Conservation (phyloP, 2,329 filamentous ascomycete genomes). For the Neofusicoccum kwambonambiense region DNA sequence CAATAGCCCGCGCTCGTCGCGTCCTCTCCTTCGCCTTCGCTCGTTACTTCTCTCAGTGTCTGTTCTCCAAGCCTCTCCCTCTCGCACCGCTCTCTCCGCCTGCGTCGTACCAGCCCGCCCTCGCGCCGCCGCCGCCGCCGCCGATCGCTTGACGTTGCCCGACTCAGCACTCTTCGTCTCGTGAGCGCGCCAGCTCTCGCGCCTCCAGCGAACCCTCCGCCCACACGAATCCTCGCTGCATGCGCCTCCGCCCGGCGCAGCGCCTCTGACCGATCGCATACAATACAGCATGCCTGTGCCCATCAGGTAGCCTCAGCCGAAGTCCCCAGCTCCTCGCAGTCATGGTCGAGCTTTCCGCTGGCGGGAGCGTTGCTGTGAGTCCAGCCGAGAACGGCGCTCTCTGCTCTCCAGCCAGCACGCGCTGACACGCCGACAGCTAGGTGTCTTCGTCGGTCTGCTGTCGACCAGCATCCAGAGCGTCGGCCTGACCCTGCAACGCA, state of each 20-base stretch:
- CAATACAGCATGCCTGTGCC: constrained; percentile 29
- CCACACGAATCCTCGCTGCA: constrained; percentile 2
- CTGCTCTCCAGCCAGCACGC: neutral
- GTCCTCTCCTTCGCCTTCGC: constrained; percentile 12
- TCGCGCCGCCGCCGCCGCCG: neutral
- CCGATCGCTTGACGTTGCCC: constrained; percentile 12
- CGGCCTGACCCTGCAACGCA: constrained; percentile 92
- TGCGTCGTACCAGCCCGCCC: neutral
- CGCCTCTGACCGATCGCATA: constrained; percentile 1
- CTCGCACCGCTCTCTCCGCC: neutral
- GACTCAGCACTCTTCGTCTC: constrained; percentile 2
- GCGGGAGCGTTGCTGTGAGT: constrained; percentile 43
- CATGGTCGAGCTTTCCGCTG: constrained; percentile 43
- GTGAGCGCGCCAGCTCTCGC: constrained; percentile 15
- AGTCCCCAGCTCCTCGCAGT: constrained; percentile 9
- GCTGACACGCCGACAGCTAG: constrained; percentile 59
- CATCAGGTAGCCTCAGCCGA: constrained; percentile 29
- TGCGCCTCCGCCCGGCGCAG: constrained; percentile 14
- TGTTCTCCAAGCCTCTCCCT: neutral
- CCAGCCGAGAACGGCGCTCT: neutral
- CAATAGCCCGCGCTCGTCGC: constrained; percentile 4
- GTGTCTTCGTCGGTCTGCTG: constrained; percentile 86
- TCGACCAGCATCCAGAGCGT: constrained; percentile 95
- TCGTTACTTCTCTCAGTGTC: neutral
- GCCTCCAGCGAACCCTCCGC: neutral